Conservation (phyloP, 208 protist genomes). For the Eutreptiella sp. region DNA sequence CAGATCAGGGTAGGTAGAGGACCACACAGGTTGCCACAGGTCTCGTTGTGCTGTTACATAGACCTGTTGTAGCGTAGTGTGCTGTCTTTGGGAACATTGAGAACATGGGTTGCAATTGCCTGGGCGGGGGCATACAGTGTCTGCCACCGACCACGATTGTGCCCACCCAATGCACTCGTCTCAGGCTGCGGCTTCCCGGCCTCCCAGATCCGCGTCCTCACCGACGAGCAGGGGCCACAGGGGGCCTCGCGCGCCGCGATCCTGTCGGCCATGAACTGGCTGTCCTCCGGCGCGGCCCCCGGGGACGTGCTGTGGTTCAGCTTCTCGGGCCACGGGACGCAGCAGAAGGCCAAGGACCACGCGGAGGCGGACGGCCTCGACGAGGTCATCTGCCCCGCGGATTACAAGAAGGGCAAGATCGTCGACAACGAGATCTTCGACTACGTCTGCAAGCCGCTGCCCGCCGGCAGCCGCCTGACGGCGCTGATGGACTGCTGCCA, state of each 20-base stretch:
- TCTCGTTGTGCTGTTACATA: too few species aligned
- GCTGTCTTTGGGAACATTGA: too few species aligned
- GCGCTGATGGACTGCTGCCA: constrained; percentile 31
- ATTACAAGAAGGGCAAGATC: constrained; percentile 15
- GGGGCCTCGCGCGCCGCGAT: constrained; percentile 11
- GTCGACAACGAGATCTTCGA: constrained; percentile 16
- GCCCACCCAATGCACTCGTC: neutral
- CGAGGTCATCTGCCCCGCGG: constrained; percentile 28
- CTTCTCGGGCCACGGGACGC: constrained; percentile 28
- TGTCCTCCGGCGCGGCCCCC: neutral
- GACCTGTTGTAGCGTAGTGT: too few species aligned
- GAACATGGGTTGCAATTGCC: too few species aligned
- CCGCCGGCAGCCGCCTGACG: constrained; percentile 9
- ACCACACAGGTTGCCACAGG: too few species aligned
- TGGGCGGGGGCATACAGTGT: too few species aligned
- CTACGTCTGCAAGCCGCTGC: neutral
- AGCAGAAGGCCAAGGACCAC: constrained; percentile 14
- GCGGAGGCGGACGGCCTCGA: constrained; percentile 29
- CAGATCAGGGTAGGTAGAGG: too few species aligned
- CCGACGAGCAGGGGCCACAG: too few species aligned
- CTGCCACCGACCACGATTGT: too few species aligned
- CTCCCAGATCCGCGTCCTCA: too few species aligned
- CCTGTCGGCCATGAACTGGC: constrained; percentile 8
- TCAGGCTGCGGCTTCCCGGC: neutral
- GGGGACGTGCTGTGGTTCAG: constrained; percentile 23